Percentiles rank a stretch among this genome's conserved stretches.
Evolutionary conservation across 305 asterid species (phyloP).

Genomic region (Plantago lanceolata): DNA sequence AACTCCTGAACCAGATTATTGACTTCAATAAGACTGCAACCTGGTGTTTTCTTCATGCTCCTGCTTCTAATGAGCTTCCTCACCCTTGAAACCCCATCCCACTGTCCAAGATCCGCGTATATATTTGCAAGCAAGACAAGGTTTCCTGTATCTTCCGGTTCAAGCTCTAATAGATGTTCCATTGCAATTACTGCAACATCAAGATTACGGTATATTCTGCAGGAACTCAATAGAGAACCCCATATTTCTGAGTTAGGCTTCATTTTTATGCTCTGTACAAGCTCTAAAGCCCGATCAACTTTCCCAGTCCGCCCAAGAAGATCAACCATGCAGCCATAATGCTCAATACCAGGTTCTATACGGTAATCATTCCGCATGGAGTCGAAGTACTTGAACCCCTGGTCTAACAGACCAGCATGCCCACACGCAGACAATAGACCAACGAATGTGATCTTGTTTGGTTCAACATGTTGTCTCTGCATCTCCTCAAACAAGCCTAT

Average conservation of each 20-base stretch:
- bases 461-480: slow-evolving; percentile 43
- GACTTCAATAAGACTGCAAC: slow-evolving; percentile 70
- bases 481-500: slow-evolving; percentile 49
- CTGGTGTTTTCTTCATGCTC: slow-evolving; percentile 68
- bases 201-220: slow-evolving; percentile 58
- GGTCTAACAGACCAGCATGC: slow-evolving; percentile 63
- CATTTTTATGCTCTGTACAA: slow-evolving; percentile 56
- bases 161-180: slow-evolving; percentile 56
- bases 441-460: slow-evolving; percentile 73
- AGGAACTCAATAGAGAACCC: slow-evolving; percentile 78
- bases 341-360: slow-evolving; percentile 64
- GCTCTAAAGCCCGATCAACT: slow-evolving; percentile 49
- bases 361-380: slow-evolving; percentile 43
- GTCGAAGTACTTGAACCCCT: slow-evolving; percentile 58
- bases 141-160: slow-evolving; percentile 73
- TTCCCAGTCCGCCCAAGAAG: slow-evolving; percentile 69
- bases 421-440: slow-evolving; percentile 85
- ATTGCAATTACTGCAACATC: slow-evolving; percentile 61
- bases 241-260: slow-evolving; percentile 71
- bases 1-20: slow-evolving; percentile 59
- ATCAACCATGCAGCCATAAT: slow-evolving; percentile 80
- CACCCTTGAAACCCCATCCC: slow-evolving; percentile 73
- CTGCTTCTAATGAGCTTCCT: slow-evolving; percentile 60
- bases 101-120: slow-evolving; percentile 67
- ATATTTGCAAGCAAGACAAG: slow-evolving; percentile 63